Evolutionary conservation across 306 rosid species (phyloP).

Genomic region (Fragaria vesca): DNA sequence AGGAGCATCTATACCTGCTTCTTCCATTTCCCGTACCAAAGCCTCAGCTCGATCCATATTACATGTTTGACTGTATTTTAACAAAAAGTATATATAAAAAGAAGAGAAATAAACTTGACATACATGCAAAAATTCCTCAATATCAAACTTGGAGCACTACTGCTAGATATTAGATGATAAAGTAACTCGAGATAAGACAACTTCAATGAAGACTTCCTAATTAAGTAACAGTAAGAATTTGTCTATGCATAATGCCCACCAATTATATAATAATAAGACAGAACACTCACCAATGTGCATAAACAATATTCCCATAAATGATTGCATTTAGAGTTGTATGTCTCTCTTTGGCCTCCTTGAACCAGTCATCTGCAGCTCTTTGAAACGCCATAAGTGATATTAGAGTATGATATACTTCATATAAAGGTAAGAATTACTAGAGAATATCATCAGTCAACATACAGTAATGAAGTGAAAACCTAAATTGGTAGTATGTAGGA

Average conservation of each 20-base stretch:
- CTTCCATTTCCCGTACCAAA: constrained; percentile 98
- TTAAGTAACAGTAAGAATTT: not conserved
- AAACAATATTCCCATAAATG: constrained; percentile 84
- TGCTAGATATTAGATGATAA: not conserved
- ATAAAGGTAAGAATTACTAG: not conserved
- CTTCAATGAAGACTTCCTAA: not conserved
- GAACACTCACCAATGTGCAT: constrained; percentile 80
- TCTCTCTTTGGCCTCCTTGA: constrained; percentile 79
- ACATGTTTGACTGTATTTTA: constrained; percentile 63
- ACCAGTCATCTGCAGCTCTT: constrained; percentile 99
- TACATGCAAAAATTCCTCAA: constrained; percentile 2
- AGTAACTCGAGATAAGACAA: not conserved
- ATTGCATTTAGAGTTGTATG: constrained; percentile 72
- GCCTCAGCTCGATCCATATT: constrained; percentile 82
- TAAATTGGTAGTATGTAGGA: constrained; percentile 1
- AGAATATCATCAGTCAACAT: constrained; percentile 18
- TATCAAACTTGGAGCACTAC: not conserved
- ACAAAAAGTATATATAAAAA: constrained; percentile 7
- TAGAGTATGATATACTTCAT: constrained; percentile 32
- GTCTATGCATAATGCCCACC: constrained; percentile 9
- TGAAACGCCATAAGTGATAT: constrained; percentile 48
- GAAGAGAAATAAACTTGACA: constrained; percentile 20
- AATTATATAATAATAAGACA: constrained; percentile 10
- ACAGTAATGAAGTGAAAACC: constrained; percentile 21
- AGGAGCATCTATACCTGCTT: constrained; percentile 93